Percentiles rank a stretch among this genome's conserved stretches.
Conservation (phyloP, 1,284 basidiomycete genomes). For the Rhizoctonia solani region DNA sequence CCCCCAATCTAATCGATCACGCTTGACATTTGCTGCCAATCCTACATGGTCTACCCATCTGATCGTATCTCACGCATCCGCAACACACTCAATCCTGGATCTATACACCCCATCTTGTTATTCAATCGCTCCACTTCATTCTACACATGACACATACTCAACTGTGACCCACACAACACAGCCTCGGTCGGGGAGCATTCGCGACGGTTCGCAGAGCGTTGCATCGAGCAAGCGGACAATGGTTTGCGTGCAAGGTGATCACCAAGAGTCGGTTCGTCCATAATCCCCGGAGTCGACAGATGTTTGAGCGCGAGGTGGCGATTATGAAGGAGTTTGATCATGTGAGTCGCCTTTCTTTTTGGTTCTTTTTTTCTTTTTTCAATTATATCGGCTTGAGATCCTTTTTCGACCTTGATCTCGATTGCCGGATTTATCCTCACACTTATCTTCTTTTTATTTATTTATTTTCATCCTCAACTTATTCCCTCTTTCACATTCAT, state of each 20-base stretch:
- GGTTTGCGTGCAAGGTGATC: constrained; percentile 80
- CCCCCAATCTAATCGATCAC: too few species aligned
- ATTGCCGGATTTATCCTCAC: background rate
- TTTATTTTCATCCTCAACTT: background rate
- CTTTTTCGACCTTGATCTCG: background rate
- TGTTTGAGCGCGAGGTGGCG: constrained; percentile 74
- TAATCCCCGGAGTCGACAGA: constrained; percentile 46
- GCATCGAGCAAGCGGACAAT: constrained; percentile 59
- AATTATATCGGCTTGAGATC: background rate
- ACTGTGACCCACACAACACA: too few species aligned
- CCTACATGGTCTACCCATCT: too few species aligned
- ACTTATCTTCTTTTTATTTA: background rate
- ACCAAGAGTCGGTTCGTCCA: constrained; percentile 48
- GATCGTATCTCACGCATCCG: too few species aligned
- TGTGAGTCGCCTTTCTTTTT: constrained; percentile 41
- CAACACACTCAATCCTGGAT: too few species aligned
- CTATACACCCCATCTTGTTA: too few species aligned
- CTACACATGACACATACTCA: too few species aligned
- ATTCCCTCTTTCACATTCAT: background rate
- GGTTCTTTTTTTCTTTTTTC: background rate
- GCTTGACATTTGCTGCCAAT: too few species aligned
- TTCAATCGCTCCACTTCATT: too few species aligned
- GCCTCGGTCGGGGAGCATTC: constrained; percentile 77
- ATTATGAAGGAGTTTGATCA: constrained; percentile 78
- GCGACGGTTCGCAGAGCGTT: constrained; percentile 77